phyloP scores from a whole-genome alignment of 1,139 yeast genomes.

The Blastobotrys aristatus region DNA sequence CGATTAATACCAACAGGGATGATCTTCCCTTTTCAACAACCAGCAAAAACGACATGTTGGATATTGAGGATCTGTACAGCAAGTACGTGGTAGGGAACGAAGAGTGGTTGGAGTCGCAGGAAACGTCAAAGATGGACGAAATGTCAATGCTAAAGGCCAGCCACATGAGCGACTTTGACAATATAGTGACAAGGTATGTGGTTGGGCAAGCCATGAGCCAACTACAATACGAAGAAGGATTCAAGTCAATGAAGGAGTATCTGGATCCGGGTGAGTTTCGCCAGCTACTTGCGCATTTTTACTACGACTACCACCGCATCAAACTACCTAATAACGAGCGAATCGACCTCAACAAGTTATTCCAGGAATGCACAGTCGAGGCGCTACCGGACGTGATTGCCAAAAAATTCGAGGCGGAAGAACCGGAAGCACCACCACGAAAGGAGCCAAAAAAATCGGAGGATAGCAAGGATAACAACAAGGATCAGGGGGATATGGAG shows the following conservation, averaged over 20 bases:
- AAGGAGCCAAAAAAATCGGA: not conserved
- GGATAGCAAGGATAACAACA: not conserved
- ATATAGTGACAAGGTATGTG: constrained; percentile 7
- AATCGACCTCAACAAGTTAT: constrained; percentile 11
- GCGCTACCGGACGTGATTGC: constrained; percentile 4
- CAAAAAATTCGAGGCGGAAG: not conserved
- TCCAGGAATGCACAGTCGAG: constrained; percentile 3
- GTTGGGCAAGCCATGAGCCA: constrained; percentile 14
- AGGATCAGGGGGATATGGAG: constrained; percentile 12
- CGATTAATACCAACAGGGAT: not conserved
- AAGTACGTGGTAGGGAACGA: constrained; percentile 10
- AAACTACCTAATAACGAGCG: constrained; percentile 4
- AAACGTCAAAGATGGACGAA: constrained; percentile 2
- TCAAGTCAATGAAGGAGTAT: constrained; percentile 13
- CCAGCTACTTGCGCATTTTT: constrained; percentile 16
- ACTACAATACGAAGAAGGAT: constrained; percentile 13
- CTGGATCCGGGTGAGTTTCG: constrained; percentile 18
- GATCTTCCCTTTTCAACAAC: not conserved
- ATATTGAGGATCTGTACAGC: constrained; percentile 10
- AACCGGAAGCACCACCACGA: not conserved
- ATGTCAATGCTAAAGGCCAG: constrained; percentile 2
- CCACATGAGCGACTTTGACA: constrained; percentile 12
- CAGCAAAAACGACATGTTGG: not conserved
- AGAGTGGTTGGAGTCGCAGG: not conserved
- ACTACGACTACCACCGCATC: constrained; percentile 14